Evolutionary conservation across 169 alveolate genomes (phyloP).

Genomic region (Cryptosporidium meleagridis): DNA sequence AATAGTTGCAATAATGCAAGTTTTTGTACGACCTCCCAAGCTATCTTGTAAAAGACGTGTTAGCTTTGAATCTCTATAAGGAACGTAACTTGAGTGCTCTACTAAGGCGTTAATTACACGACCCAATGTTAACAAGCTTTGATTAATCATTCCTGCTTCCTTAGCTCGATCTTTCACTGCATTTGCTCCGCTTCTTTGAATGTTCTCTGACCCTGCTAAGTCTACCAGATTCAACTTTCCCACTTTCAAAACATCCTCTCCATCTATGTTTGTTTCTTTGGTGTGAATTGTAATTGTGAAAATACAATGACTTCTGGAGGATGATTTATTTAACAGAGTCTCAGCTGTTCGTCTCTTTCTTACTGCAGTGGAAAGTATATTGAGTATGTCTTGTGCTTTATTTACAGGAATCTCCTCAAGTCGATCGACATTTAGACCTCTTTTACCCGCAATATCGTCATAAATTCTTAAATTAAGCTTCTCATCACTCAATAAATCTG

Average conservation of each 20-base stretch:
- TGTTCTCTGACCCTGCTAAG: slow-evolving; percentile 96
- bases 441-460: slow-evolving; percentile 81
- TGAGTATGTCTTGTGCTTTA: slow-evolving; percentile 87
- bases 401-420: slow-evolving; percentile 87
- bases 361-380: slow-evolving; percentile 84
- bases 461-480: slow-evolving; percentile 76
- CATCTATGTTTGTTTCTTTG: slow-evolving; percentile 85
- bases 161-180: slow-evolving; percentile 88
- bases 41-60: slow-evolving; percentile 93
- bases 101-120: slow-evolving; percentile 92
- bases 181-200: slow-evolving; percentile 86
- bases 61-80: slow-evolving; percentile 96
- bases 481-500: slow-evolving; percentile 84
- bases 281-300: slow-evolving; percentile 89
- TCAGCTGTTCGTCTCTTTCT: slow-evolving; percentile 89
- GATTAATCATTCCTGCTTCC: slow-evolving; percentile 93
- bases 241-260: slow-evolving; percentile 86
- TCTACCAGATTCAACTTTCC: slow-evolving; percentile 94
- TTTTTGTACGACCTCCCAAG: slow-evolving; percentile 96
- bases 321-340: slow-evolving; percentile 87
- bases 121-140: slow-evolving; percentile 89
- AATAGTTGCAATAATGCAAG: slow-evolving; percentile 93
- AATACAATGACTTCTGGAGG: slow-evolving; percentile 91
- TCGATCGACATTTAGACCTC: slow-evolving; percentile 84
- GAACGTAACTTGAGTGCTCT: slow-evolving; percentile 91